A percentile compares a stretch with the other conserved stretches of the same genome.
Conservation (phyloP, 257 asterid species). For the Ehretia macrophylla region DNA sequence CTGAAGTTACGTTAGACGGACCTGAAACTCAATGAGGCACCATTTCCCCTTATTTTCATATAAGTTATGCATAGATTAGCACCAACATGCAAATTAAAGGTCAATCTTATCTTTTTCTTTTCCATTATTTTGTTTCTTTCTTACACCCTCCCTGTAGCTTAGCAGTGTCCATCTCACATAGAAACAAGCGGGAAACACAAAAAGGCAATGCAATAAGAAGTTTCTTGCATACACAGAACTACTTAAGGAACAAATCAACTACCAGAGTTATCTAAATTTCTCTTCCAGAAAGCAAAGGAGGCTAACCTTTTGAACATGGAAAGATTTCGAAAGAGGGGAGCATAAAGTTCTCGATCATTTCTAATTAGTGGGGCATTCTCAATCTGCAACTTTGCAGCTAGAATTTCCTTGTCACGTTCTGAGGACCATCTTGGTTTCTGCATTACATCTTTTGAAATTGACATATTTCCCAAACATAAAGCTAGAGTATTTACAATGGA, state of each 20-base stretch:
- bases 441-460: constrained; percentile 16
- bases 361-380: constrained; percentile 52
- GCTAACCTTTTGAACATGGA: constrained; percentile 78
- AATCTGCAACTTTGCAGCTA: constrained; percentile 55
- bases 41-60: not conserved
- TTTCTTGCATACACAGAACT: not conserved
- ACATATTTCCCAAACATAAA: constrained; percentile 5
- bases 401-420: constrained; percentile 64
- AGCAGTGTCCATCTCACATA: too few relatives aligned
- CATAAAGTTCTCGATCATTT: constrained; percentile 50
- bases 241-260: too few relatives aligned
- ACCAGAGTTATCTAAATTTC: not conserved
- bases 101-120: too few relatives aligned
- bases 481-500: not conserved
- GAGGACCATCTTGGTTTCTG: constrained; percentile 90
- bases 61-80: not conserved
- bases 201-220: not conserved
- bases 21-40: not conserved
- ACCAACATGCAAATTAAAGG: not conserved
- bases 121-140: too few relatives aligned
- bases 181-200: not conserved
- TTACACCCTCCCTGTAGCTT: too few relatives aligned
- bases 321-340: constrained; percentile 69
- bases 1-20: not conserved
- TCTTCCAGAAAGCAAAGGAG: constrained; percentile 8